Conservation (phyloP, 2,329 filamentous ascomycete species). For the Nigrospora sphaerica region DNA sequence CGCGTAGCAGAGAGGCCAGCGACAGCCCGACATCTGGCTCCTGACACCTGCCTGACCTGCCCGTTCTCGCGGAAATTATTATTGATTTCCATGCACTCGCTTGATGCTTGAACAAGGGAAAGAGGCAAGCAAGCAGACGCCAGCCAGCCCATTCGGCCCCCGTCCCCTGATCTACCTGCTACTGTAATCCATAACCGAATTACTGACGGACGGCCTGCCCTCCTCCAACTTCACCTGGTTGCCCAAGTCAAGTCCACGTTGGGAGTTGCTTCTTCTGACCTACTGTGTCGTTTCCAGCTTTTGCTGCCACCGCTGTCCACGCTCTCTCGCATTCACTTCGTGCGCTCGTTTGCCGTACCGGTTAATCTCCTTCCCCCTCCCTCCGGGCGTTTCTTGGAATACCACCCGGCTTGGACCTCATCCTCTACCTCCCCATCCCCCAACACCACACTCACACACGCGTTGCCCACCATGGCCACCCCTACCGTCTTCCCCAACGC, state of each 20-base stretch:
- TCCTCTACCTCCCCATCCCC: constrained; percentile 11
- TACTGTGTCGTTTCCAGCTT: too few relatives aligned
- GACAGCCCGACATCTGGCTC: neutral
- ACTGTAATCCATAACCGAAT: too few relatives aligned
- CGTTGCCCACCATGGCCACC: constrained; percentile 53
- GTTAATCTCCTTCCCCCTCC: constrained; percentile 20
- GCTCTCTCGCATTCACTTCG: constrained; percentile 1
- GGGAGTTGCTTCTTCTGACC: too few relatives aligned
- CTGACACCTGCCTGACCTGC: neutral
- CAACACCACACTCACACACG: constrained; percentile 6
- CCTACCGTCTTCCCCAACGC: constrained; percentile 80
- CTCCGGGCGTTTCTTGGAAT: constrained; percentile 29
- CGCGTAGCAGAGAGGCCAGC: neutral
- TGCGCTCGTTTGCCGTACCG: constrained; percentile 16
- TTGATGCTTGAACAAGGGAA: neutral
- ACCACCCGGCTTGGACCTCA: constrained; percentile 16
- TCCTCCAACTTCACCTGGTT: constrained; percentile 5
- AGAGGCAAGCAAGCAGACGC: neutral
- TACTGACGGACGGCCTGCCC: constrained; percentile 3
- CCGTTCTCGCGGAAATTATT: constrained; percentile 2
- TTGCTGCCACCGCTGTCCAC: too few relatives aligned
- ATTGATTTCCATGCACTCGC: neutral
- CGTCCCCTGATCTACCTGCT: too few relatives aligned
- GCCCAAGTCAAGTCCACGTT: too few relatives aligned
- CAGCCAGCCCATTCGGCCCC: too few relatives aligned